Evolutionary conservation across 352 stramenopile species (phyloP).

Genomic region (Pythium diclinum): DNA sequence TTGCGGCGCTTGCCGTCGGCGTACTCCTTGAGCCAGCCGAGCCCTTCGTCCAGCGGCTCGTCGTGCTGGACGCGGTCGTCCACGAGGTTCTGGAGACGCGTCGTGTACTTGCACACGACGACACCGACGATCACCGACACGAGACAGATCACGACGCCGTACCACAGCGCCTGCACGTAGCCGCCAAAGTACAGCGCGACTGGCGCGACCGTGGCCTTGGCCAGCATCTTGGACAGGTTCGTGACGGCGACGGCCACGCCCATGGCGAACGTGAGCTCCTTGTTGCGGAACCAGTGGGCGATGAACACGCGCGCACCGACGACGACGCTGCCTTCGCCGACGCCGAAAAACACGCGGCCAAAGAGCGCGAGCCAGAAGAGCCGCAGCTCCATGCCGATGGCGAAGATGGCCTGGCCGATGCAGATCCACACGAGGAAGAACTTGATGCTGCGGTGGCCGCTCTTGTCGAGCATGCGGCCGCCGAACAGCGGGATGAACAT

Average conservation of each 20-base stretch:
- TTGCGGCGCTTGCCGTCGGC: slow-evolving; percentile 62
- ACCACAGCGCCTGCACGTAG: slow-evolving; percentile 87
- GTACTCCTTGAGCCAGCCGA: slow-evolving; percentile 72
- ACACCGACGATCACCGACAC: slow-evolving; percentile 49
- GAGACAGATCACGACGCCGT: slow-evolving; percentile 60
- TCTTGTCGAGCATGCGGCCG: slow-evolving; percentile 76
- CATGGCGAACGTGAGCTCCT: slow-evolving; percentile 87
- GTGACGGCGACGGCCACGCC: slow-evolving; percentile 86
- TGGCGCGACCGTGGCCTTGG: slow-evolving; percentile 83
- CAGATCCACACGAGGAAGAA: slow-evolving; percentile 85
- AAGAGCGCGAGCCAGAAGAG: slow-evolving; percentile 79
- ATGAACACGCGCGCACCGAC: slow-evolving; percentile 80
- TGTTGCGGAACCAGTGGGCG: slow-evolving; percentile 77
- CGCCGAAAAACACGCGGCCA: slow-evolving; percentile 78
- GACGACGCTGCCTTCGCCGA: slow-evolving; percentile 78
- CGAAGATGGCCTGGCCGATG: slow-evolving; percentile 76
- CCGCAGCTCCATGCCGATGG: slow-evolving; percentile 65
- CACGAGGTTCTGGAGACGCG: slow-evolving; percentile 58
- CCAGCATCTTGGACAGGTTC: slow-evolving; percentile 91
- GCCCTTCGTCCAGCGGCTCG: slow-evolving; percentile 48
- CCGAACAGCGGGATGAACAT: slow-evolving; percentile 82
- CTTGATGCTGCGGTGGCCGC: slow-evolving; percentile 64
- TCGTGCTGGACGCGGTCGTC: slow-evolving; percentile 54
- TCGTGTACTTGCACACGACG: slow-evolving; percentile 59
- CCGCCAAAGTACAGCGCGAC: slow-evolving; percentile 82